phyloP scores from a whole-genome alignment of 768 basidiomycete genomes.

The Chalciporus pseudorubinellus region DNA sequence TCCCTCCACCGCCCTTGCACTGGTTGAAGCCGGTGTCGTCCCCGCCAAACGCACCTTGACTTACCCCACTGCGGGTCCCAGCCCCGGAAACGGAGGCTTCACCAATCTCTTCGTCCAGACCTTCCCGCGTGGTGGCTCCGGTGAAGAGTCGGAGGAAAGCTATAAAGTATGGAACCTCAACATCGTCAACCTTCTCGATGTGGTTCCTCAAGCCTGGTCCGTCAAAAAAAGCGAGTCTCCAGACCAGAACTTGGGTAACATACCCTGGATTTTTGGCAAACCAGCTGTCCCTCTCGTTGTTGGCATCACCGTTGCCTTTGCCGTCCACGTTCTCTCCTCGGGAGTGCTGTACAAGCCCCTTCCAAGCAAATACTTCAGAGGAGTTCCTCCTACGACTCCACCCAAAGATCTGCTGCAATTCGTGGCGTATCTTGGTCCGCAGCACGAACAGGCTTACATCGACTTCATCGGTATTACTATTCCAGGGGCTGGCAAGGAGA shows the following conservation, averaged over 20 bases:
- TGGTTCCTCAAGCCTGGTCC: slow-evolving; percentile 16
- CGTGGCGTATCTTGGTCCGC: not conserved
- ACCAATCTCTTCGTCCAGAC: slow-evolving; percentile 1
- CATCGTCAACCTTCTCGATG: slow-evolving; percentile 15
- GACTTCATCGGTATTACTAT: not conserved
- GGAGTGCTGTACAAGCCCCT: slow-evolving; percentile 7
- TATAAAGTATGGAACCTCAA: slow-evolving; percentile 20
- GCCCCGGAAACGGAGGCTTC: slow-evolving; percentile 10
- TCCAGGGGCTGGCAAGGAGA: not conserved
- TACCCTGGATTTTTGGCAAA: slow-evolving; percentile 9
- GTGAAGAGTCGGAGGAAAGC: not conserved
- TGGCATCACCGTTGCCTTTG: not conserved
- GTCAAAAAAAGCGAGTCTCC: not conserved
- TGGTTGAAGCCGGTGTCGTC: not conserved
- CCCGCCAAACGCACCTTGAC: not conserved
- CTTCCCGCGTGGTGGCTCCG: not conserved
- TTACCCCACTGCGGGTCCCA: slow-evolving; percentile 10
- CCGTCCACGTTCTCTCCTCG: not conserved
- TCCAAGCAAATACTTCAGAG: slow-evolving; percentile 3
- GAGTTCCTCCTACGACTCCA: not conserved
- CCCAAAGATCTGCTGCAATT: not conserved
- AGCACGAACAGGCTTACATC: not conserved
- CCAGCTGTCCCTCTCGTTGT: not conserved
- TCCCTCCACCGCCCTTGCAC: slow-evolving; percentile 13
- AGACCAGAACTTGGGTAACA: slow-evolving; percentile 13